phyloP scores from a whole-genome alignment of 2,329 filamentous ascomycete genomes.

The Dothideomycetidae sp. region DNA sequence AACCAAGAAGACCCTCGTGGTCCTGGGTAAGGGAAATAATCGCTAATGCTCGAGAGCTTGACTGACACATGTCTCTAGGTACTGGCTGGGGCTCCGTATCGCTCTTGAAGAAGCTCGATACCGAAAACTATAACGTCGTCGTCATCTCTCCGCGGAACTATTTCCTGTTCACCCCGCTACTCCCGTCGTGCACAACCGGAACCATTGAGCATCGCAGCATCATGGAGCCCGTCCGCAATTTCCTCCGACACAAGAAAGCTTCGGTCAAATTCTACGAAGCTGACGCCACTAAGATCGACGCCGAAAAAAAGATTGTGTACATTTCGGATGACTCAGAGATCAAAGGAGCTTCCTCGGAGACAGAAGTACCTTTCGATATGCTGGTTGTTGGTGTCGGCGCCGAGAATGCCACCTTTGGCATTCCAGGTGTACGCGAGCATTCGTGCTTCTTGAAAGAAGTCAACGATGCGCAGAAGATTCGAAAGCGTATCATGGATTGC shows the following conservation, averaged over 20 bases:
- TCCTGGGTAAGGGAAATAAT: slow-evolving; percentile 54
- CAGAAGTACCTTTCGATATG: slow-evolving; percentile 95
- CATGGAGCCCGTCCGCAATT: slow-evolving; percentile 97
- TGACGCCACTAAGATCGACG: slow-evolving; percentile 88
- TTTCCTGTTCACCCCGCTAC: slow-evolving; percentile 96
- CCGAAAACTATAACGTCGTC: slow-evolving; percentile 96
- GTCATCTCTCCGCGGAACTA: slow-evolving; percentile 98
- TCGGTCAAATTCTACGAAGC: slow-evolving; percentile 96
- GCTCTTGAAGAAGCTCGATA: slow-evolving; percentile 95
- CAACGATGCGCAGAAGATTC: slow-evolving; percentile 84
- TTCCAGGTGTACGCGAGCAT: slow-evolving; percentile 86
- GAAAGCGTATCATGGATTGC: slow-evolving; percentile 99
- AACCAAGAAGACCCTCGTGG: slow-evolving; percentile 88
- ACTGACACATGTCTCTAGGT: slow-evolving; percentile 37
- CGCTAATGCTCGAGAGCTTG: neutral
- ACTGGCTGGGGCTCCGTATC: slow-evolving; percentile 95
- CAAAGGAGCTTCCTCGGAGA: slow-evolving; percentile 67
- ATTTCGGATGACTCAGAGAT: slow-evolving; percentile 89
- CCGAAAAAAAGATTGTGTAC: slow-evolving; percentile 73
- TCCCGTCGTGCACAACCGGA: slow-evolving; percentile 94
- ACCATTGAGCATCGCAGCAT: slow-evolving; percentile 98
- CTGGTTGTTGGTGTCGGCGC: slow-evolving; percentile 86
- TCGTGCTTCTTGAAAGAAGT: slow-evolving; percentile 99
- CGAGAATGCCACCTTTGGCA: slow-evolving; percentile 95
- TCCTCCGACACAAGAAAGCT: slow-evolving; percentile 87